Base-by-base conservation (phyloP, 1,139 yeast species). In the Geotrichum siamense region DNA sequence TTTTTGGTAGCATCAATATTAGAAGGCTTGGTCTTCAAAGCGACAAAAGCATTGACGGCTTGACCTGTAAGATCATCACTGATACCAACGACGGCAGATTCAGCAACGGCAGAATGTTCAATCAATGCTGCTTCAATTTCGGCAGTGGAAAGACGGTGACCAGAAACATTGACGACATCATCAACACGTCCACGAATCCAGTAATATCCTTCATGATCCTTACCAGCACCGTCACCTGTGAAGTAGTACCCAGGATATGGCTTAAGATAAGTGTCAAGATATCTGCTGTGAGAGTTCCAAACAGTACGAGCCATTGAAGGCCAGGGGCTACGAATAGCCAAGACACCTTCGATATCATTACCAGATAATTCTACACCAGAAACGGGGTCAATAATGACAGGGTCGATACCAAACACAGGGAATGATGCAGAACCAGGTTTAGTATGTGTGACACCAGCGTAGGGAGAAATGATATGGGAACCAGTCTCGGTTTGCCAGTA, bases 401-500 rank as follows among this genome's bases (percentile, higher is more conserved):
- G 79, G 56, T 82, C 76, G 52, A 86, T 77, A 65, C 95, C 96
- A 58, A 86, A 84, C 72, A 86, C 83, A 54, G 95, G 95, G 52
- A 84, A 74, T 36, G 94, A 80, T 13, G 95, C 94, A 44, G 93
- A 81, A 59, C 96, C 95, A 37, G 95, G 95, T 66, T 86, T 86
- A 56, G 86, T 82, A 59, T 93, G 89, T 45, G 82, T 76, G 30
- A 82, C 78, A 65, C 95, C 95, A 29, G 94, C 94, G 56, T 85
- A 68, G 56, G 95, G 94, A 31, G 94, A 86, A 64, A 86, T 83
- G 62, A 85, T 74, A 65, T 85, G 94, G 44, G 94, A 80, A 45
- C 95, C 95, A 13, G 91, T 80, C 68, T 86, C 96, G 15, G 95
- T 86, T 71, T 85, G 95, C 95, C 95, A 86, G 73, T 84, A 83